Conservation (phyloP, 1,284 basidiomycete genomes). For the Trichosporon coremiiforme region DNA sequence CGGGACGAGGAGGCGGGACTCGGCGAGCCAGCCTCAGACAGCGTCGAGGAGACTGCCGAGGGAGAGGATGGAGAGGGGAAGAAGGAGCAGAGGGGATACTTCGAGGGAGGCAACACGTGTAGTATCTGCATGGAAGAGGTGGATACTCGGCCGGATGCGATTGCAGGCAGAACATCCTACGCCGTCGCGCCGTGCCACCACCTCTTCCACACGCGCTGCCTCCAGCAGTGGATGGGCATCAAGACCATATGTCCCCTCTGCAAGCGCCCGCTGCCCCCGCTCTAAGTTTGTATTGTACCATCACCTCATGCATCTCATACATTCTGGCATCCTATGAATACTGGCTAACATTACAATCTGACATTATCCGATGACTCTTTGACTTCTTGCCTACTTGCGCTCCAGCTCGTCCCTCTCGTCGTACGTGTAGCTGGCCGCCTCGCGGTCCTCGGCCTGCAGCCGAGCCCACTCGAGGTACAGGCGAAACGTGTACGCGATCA, state of each 20-base stretch:
- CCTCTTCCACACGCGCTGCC: slow-evolving; percentile 83
- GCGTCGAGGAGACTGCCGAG: neutral
- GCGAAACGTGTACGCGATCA: slow-evolving; percentile 52
- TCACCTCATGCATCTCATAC: neutral
- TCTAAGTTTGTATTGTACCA: slow-evolving; percentile 56
- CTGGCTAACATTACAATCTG: neutral
- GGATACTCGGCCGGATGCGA: slow-evolving; percentile 58
- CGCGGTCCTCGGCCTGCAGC: slow-evolving; percentile 36
- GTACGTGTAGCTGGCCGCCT: slow-evolving; percentile 41
- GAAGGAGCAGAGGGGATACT: slow-evolving; percentile 13
- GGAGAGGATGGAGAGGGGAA: slow-evolving; percentile 68
- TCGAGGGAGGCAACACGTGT: slow-evolving; percentile 72
- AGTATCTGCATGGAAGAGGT: slow-evolving; percentile 90
- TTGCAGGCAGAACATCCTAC: slow-evolving; percentile 60
- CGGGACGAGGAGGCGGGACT: slow-evolving; percentile 72
- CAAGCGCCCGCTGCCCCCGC: slow-evolving; percentile 72
- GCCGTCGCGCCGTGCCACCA: slow-evolving; percentile 87
- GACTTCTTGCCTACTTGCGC: slow-evolving; percentile 5
- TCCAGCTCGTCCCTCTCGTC: slow-evolving; percentile 36
- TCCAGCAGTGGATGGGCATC: slow-evolving; percentile 82
- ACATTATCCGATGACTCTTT: neutral
- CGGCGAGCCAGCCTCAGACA: neutral
- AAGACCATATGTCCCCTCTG: slow-evolving; percentile 92
- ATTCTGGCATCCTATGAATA: neutral
- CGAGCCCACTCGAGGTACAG: slow-evolving; percentile 54